A percentile compares a stretch with the other conserved stretches of the same genome.
Conservation (phyloP, 805 yeast species). For the Wickerhamomyces rabaulensis region DNA sequence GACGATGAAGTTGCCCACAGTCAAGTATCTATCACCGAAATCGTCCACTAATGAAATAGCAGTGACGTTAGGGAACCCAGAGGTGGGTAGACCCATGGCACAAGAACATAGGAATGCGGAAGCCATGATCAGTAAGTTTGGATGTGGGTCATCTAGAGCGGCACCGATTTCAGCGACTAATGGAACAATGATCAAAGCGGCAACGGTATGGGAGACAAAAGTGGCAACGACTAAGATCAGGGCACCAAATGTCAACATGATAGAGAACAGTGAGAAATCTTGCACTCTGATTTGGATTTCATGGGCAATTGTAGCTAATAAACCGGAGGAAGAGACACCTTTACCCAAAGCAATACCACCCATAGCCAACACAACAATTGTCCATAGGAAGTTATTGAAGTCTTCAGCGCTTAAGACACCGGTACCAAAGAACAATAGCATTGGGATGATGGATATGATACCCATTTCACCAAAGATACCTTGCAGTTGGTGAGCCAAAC, state of each 20-base stretch:
- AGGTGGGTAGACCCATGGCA: constrained; percentile 97
- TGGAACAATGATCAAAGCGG: constrained; percentile 90
- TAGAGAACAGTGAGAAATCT: constrained; percentile 64
- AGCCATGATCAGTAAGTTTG: constrained; percentile 68
- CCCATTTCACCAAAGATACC: constrained; percentile 92
- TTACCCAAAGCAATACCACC: constrained; percentile 96
- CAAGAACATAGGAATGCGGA: constrained; percentile 73
- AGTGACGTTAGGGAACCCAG: constrained; percentile 96
- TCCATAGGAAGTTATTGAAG: constrained; percentile 95
- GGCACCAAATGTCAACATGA: constrained; percentile 74
- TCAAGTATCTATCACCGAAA: constrained; percentile 83
- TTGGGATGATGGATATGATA: constrained; percentile 85
- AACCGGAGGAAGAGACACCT: constrained; percentile 89
- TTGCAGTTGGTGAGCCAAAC: constrained; percentile 72
- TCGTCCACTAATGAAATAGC: constrained; percentile 94
- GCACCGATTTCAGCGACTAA: constrained; percentile 87
- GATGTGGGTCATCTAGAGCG: constrained; percentile 69
- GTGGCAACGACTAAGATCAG: constrained; percentile 84
- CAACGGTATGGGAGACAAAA: constrained; percentile 94
- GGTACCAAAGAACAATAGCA: constrained; percentile 87
- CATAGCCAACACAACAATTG: constrained; percentile 93
- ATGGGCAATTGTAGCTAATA: constrained; percentile 71
- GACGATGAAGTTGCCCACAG: constrained; percentile 80
- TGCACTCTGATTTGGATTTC: constrained; percentile 62
- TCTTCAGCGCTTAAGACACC: constrained; percentile 85